These are phyloP conservation scores for Cicer yamashitae DNA, from an alignment of 306 rosid species.

Conservation along the genomic window DNA sequence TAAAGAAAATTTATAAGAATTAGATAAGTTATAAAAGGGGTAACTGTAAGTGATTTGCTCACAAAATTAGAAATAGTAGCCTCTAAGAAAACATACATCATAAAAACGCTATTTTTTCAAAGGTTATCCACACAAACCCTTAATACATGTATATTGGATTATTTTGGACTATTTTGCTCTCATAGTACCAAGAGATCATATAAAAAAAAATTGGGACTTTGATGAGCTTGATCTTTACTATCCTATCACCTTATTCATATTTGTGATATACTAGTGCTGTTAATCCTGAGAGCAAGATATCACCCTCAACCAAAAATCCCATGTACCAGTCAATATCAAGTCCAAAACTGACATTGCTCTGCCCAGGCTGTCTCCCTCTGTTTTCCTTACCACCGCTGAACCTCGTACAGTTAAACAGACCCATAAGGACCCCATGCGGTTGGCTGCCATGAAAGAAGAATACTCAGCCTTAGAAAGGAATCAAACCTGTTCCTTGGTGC, in stretches of 20 bases:
- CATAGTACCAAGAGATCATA: background rate
- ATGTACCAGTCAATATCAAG: too few species aligned
- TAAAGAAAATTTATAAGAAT: background rate
- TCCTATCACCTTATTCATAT: background rate
- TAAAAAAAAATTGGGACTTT: slow-evolving; percentile 14
- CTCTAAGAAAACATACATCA: background rate
- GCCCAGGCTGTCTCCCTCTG: too few species aligned
- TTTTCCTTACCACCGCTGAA: too few species aligned
- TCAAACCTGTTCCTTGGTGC: too few species aligned
- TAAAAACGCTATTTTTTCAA: slow-evolving; percentile 4
- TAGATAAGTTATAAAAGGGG: background rate
- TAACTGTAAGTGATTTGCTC: background rate
- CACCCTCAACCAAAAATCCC: too few species aligned
- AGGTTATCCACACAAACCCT: slow-evolving; percentile 1
- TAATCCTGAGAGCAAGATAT: too few species aligned
- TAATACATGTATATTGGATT: background rate
- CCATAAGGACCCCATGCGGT: too few species aligned
- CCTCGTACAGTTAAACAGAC: too few species aligned
- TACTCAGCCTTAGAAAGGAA: too few species aligned
- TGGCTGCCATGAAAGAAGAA: too few species aligned
- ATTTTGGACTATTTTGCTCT: slow-evolving; percentile 6
- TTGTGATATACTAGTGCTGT: background rate
- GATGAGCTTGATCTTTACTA: background rate
- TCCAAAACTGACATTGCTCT: background rate
- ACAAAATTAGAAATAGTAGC: background rate